Evolutionary conservation across 768 basidiomycete species (phyloP).

Genomic region (Phanerochaete sordida): DNA sequence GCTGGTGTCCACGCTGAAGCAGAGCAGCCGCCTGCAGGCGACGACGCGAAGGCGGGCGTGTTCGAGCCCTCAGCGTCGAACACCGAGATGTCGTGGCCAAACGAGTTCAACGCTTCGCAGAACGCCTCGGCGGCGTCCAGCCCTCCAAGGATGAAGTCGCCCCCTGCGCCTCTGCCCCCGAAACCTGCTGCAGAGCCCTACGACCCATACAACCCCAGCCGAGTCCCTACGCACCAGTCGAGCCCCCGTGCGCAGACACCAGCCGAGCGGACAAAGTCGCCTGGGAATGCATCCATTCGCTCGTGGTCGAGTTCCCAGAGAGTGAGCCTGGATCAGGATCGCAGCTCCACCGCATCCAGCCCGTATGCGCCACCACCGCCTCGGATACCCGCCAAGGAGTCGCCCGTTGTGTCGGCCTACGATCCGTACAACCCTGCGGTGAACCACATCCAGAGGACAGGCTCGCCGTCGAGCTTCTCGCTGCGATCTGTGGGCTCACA

Average conservation of each 20-base stretch:
- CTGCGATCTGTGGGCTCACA: constrained; percentile 18
- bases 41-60: neutral
- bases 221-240: neutral
- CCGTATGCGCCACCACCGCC: neutral
- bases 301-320: constrained; percentile 8
- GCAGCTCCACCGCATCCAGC: neutral
- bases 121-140: neutral
- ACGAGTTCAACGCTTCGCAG: neutral
- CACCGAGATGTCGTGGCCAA: neutral
- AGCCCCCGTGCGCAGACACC: constrained; percentile 5
- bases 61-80: neutral
- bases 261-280: constrained; percentile 7
- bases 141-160: neutral
- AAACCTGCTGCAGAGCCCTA: neutral
- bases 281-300: constrained; percentile 6
- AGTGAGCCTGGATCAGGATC: constrained; percentile 1
- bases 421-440: constrained; percentile 8
- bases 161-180: neutral
- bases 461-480: constrained; percentile 25
- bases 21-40: neutral
- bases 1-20: too few relatives aligned
- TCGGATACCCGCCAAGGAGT: constrained; percentile 1
- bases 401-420: neutral
- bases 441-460: constrained; percentile 24
- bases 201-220: constrained; percentile 9